Base-by-base conservation (phyloP, 768 basidiomycete species). In the Psilocybe azurescens region DNA sequence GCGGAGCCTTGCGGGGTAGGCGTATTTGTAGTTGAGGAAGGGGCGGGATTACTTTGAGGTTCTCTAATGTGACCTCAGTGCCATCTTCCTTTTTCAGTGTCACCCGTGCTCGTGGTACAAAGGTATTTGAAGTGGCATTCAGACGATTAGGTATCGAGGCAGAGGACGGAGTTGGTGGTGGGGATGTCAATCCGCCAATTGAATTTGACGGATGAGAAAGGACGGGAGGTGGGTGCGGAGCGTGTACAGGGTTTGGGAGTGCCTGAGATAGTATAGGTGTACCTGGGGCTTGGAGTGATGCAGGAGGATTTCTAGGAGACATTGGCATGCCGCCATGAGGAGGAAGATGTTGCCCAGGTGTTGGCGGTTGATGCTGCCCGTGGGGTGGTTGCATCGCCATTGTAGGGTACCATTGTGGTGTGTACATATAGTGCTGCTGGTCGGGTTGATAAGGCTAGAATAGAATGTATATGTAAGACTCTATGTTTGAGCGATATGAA, bases 191-290 rank as follows among this genome's bases (percentile, higher is more conserved):
- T 18, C 79, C 73, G 47, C 73, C 74, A 28, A 84, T 77, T 62
- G 77, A 82, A 56, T 77, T 79, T 7, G 89, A 78, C 28, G 53
- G 78, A 70, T 63, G 83, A 70, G 36, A 81, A 74, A 66, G 80
- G 74, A 41, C 76, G 0, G 83, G 84, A 32, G 86, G 82, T 14
- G 82, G 78, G 65, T 81, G 83, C 16, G 80, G 76, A 11, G 79
- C 76, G 67, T 85, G 83, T 5, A 71, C 69, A 52, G 72, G 70
- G 58, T 64, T 70, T 9, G 88, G 84, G 36, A 83, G 72, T 16
- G 90, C 83, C 59, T 89, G 90, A 2, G 85, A 58, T 58, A 84
- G 77, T 1, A 87, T 89, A n/a, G 91, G 89, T 1, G 91, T 92
- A 32, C 84, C 85, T 11, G 90, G 87, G 4, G 77, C 73, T 67